Percentiles rank a stretch among this genome's conserved stretches.
Evolutionary conservation across 108 stramenopile species (phyloP).

Genomic region (Conticribra guillardii): DNA sequence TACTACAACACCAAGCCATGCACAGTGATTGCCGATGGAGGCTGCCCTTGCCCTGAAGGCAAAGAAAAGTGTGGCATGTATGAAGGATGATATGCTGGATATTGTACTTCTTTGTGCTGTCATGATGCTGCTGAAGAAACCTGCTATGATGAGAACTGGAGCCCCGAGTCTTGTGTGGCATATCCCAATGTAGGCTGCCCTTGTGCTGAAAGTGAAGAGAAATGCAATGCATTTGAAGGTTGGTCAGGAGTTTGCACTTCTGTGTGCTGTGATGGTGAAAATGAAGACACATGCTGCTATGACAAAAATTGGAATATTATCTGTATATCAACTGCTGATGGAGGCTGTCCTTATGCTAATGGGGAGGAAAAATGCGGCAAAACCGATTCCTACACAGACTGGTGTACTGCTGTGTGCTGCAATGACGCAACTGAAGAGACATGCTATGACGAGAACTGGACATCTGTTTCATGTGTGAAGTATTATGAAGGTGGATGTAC

Average conservation of each 20-base stretch:
- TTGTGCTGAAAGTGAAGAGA: conserved; percentile 8
- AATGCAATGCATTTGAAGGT: neutral
- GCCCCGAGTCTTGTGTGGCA: no score
- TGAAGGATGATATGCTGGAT: no score
- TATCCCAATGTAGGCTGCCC: conserved; percentile 12
- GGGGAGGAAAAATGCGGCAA: conserved; percentile 15
- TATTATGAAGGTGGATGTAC: conserved; percentile 16
- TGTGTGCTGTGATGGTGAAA: conserved; percentile 5
- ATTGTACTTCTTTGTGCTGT: no score
- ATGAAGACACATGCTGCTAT: conserved; percentile 3
- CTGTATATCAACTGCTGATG: conserved; percentile 1
- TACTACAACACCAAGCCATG: no score
- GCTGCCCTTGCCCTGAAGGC: conserved; percentile 12
- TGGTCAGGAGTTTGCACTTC: conserved; percentile 5
- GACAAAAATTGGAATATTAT: neutral
- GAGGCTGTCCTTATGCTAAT: conserved; percentile 13
- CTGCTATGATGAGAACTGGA: no score
- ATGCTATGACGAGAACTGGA: no score
- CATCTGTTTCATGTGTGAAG: conserved; percentile 4
- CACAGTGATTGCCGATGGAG: no score
- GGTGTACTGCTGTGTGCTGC: conserved; percentile 12
- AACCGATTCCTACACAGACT: neutral
- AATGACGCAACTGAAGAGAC: conserved; percentile 17
- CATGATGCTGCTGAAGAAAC: no score
- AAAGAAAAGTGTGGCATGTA: conserved; percentile 4